phyloP scores from a whole-genome alignment of 2,329 filamentous ascomycete species.

The Colletotrichum noveboracense region DNA sequence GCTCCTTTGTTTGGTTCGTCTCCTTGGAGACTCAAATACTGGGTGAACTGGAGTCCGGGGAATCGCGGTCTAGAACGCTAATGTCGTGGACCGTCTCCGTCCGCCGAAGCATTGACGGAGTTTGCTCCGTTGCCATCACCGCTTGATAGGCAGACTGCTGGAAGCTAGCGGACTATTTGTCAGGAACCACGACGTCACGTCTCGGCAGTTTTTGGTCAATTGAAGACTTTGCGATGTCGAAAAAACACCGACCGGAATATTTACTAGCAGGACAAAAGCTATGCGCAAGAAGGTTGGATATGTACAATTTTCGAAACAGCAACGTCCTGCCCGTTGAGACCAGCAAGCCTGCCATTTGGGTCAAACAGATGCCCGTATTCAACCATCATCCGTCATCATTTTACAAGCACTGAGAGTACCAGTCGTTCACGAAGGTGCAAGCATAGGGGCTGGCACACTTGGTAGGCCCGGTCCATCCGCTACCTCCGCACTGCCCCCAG shows the following conservation, averaged over 20 bases:
- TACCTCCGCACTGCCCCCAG: conserved; percentile 27
- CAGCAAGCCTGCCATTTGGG: accelerated
- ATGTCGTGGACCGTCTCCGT: not conserved
- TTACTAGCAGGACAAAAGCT: not conserved
- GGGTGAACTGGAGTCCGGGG: not conserved
- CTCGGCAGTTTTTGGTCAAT: not conserved
- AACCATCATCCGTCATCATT: no score
- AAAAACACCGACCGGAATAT: not conserved
- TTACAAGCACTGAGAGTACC: conserved; percentile 28
- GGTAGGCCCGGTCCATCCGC: conserved; percentile 21
- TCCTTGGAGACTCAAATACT: not conserved
- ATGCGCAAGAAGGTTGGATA: not conserved
- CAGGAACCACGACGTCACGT: not conserved
- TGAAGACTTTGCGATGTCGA: not conserved
- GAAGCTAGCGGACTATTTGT: not conserved
- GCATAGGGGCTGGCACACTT: conserved; percentile 18
- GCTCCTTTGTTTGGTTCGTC: not conserved
- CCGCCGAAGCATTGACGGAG: not conserved
- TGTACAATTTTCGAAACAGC: not conserved
- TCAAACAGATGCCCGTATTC: not conserved
- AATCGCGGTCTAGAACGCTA: not conserved
- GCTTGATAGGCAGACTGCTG: not conserved
- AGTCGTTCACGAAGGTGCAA: conserved; percentile 24
- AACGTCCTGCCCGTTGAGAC: not conserved
- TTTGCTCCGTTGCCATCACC: not conserved